phyloP scores from a whole-genome alignment of 2,329 filamentous ascomycete species.

The Xylaria sp. region DNA sequence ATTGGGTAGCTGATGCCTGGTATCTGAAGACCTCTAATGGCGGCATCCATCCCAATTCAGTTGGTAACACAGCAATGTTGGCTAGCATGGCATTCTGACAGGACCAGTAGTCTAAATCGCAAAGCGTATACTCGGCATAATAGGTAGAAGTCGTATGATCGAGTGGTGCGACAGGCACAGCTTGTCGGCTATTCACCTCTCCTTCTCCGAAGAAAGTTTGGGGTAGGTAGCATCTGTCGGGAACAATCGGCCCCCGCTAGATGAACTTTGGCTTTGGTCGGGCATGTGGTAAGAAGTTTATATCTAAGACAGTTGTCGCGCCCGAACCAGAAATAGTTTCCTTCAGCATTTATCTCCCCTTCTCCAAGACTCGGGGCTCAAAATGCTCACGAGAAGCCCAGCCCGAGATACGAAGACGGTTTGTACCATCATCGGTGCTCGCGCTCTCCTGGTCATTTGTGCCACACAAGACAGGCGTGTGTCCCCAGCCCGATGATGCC shows the following conservation, averaged over 20 bases:
- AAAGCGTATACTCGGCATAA: not conserved
- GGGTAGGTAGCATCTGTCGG: slow-evolving; percentile 25
- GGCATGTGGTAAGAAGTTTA: not conserved
- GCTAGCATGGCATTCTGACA: not conserved
- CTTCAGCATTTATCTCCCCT: not conserved
- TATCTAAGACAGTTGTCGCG: not conserved
- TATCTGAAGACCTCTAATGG: not conserved
- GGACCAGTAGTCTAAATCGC: too few species aligned
- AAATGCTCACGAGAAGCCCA: not conserved
- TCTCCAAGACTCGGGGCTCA: not conserved
- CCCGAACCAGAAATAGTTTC: not conserved
- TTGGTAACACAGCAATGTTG: not conserved
- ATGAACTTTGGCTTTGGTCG: not conserved
- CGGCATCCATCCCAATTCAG: not conserved
- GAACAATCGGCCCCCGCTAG: slow-evolving; percentile 19
- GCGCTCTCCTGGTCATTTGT: not conserved
- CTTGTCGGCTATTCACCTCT: slow-evolving; percentile 14
- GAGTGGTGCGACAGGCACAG: not conserved
- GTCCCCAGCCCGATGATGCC: too few species aligned
- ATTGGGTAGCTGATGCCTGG: not conserved
- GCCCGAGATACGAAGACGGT: not conserved
- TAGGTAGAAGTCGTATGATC: slow-evolving; percentile 11
- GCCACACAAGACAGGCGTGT: too few species aligned
- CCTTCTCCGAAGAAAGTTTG: not conserved
- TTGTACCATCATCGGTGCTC: not conserved